Evolutionary conservation across 805 yeast species (phyloP).

Genomic region (Debaryomyces maramus): DNA sequence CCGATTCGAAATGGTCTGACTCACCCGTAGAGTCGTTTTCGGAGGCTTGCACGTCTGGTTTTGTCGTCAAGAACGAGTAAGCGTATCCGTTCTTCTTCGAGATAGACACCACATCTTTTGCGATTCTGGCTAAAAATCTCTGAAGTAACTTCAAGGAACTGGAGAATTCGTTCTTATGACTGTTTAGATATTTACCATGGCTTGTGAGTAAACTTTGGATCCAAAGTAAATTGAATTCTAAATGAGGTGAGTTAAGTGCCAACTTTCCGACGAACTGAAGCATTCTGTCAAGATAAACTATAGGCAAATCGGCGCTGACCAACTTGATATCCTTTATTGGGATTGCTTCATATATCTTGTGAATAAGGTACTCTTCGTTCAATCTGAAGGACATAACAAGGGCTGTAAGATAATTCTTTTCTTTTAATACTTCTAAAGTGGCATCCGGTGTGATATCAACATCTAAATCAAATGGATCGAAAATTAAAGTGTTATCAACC

Average conservation of each 20-base stretch:
- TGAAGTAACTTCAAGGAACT: constrained; percentile 68
- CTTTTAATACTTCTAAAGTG: constrained; percentile 58
- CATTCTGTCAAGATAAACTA: constrained; percentile 68
- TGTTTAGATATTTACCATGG: constrained; percentile 76
- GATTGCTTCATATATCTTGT: constrained; percentile 68
- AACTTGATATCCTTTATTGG: constrained; percentile 71
- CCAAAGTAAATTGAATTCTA: constrained; percentile 86
- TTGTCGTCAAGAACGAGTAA: constrained; percentile 49
- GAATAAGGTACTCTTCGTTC: constrained; percentile 75
- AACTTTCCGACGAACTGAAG: constrained; percentile 68
- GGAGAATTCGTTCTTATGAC: constrained; percentile 60
- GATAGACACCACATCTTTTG: constrained; percentile 65
- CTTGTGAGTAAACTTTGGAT: constrained; percentile 61
- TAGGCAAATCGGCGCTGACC: constrained; percentile 69
- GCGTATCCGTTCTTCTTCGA: constrained; percentile 56
- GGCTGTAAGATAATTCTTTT: constrained; percentile 69
- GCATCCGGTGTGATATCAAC: constrained; percentile 86
- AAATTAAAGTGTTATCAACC: constrained; percentile 68
- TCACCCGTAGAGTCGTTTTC: constrained; percentile 28
- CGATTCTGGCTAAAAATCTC: constrained; percentile 70
- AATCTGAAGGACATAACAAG: constrained; percentile 91
- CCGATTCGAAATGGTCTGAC: constrained; percentile 19
- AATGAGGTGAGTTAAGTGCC: constrained; percentile 63
- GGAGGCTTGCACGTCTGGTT: constrained; percentile 15
- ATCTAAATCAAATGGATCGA: constrained; percentile 95